Evolutionary conservation across 2,329 filamentous ascomycete species (phyloP).

Genomic region (Mollisia scopiformis): DNA sequence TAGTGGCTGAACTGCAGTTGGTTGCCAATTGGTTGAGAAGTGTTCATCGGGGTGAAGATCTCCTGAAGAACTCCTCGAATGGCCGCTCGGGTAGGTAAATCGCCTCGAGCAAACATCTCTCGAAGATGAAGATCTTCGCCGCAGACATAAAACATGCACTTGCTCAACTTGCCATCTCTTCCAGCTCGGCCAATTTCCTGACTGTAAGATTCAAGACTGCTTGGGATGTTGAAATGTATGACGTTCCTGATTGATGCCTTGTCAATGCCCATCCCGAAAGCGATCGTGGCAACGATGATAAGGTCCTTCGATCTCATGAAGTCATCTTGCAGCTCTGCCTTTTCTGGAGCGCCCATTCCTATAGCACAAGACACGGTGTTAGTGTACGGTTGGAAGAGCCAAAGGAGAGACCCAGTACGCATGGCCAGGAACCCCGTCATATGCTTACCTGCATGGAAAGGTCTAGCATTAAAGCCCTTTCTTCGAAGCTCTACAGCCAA

Average conservation of each 20-base stretch:
- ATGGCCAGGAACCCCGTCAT: background rate
- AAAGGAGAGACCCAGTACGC: background rate
- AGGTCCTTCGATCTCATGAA: conserved; percentile 51
- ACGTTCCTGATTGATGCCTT: conserved; percentile 58
- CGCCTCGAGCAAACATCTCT: conserved; percentile 62
- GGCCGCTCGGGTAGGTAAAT: conserved; percentile 56
- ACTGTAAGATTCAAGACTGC: conserved; percentile 58
- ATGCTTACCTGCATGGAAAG: conserved; percentile 51
- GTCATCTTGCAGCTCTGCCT: conserved; percentile 51
- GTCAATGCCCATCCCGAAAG: conserved; percentile 64
- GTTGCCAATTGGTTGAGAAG: conserved; percentile 40
- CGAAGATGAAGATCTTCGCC: conserved; percentile 59
- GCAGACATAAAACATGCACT: conserved; percentile 61
- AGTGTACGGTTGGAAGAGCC: background rate
- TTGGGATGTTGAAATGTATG: conserved; percentile 54
- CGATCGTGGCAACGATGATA: conserved; percentile 59
- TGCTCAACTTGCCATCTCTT: conserved; percentile 53
- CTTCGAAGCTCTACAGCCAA: conserved; percentile 43
- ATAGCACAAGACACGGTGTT: background rate
- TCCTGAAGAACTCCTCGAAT: conserved; percentile 52
- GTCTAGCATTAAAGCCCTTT: conserved; percentile 44
- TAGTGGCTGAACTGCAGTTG: conserved; percentile 51
- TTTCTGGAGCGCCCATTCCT: conserved; percentile 45
- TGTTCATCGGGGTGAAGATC: conserved; percentile 47
- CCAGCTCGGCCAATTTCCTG: conserved; percentile 61